phyloP scores from a whole-genome alignment of 768 basidiomycete species.

The Naematelia encephala region DNA sequence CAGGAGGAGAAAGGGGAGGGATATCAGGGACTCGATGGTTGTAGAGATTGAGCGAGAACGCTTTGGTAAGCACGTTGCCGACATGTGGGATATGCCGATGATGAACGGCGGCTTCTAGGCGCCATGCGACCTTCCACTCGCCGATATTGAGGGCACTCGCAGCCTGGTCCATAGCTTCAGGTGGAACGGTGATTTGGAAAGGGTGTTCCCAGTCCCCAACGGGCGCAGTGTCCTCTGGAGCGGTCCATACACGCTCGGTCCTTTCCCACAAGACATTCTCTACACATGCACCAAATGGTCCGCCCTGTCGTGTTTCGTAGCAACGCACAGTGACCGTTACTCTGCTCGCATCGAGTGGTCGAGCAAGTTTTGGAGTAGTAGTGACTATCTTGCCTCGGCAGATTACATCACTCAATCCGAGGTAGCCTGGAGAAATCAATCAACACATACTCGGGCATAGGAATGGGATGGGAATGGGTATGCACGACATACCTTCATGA shows the following conservation, averaged over 20 bases:
- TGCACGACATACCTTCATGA: conserved; percentile 26
- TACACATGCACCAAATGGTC: conserved; percentile 13
- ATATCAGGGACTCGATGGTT: conserved; percentile 23
- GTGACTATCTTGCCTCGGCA: conserved; percentile 24
- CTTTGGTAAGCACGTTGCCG: conserved; percentile 29
- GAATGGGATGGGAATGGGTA: neutral
- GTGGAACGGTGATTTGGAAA: conserved; percentile 29
- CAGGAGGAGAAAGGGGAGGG: conserved; percentile 37
- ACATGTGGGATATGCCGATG: conserved; percentile 42
- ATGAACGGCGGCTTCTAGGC: conserved; percentile 32
- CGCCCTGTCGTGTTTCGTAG: conserved; percentile 21
- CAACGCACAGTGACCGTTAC: conserved; percentile 26
- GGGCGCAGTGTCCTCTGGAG: conserved; percentile 16
- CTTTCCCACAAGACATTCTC: conserved; percentile 32
- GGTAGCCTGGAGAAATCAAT: too few relatives aligned
- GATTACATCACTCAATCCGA: conserved; percentile 36
- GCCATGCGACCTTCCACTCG: conserved; percentile 38
- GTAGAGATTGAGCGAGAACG: conserved; percentile 29
- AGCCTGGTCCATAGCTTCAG: conserved; percentile 18
- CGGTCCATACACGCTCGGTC: conserved; percentile 23
- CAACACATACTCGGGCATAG: neutral
- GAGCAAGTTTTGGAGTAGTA: conserved; percentile 23
- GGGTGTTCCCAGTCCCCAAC: conserved; percentile 29
- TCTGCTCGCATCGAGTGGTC: conserved; percentile 23
- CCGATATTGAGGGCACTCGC: conserved; percentile 23